Base-by-base conservation (phyloP, 2,329 filamentous ascomycete species). In the Purpureocillium lavendulum region DNA sequence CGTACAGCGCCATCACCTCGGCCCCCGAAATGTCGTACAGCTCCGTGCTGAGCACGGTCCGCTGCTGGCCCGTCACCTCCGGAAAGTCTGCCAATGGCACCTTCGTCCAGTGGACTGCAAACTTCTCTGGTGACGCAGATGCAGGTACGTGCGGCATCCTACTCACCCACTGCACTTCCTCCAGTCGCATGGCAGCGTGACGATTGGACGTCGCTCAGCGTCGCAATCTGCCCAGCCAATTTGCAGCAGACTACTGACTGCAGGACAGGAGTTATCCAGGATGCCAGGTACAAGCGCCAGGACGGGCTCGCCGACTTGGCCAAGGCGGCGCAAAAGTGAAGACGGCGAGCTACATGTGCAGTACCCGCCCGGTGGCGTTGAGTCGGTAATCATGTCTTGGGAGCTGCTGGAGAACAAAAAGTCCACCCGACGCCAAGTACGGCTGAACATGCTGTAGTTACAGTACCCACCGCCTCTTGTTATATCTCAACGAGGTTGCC, bases 221-320 rank as follows among this genome's bases (percentile, higher is more conserved):
- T n/a, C n/a, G n/a, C n/a, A n/a, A n/a, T n/a, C n/a, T n/a, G n/a
- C n/a, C n/a, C n/a, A n/a, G n/a, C n/a, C n/a, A n/a, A n/a, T n/a
- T n/a, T n/a, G n/a, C n/a, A n/a, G n/a, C n/a, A n/a, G n/a, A n/a
- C n/a, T n/a, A 13, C 16, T 4, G 3, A 33, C 33, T 6, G 30
- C 15, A 26, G 31, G 39, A 4, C 42, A 83, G 80, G 73, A 50
- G 81, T 84, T 43, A 83, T 86, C 48, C 75, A 82, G 60, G 82
- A 86, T 55, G 82, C 80, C 52, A 83, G 82, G 66, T 86, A 80
- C 72, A 86, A 86, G 73, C 80, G 82, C 45, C 77, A 77, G 38
- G 82, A 85, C 57, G 81, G 80, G 36, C 69, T 86, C 30, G 74
- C 76, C 36, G 81, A 83, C 51, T 69, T 85, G 30, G 78, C 75